phyloP scores from a whole-genome alignment of 2,329 filamentous ascomycete genomes.

The Talaromyces sp. region DNA sequence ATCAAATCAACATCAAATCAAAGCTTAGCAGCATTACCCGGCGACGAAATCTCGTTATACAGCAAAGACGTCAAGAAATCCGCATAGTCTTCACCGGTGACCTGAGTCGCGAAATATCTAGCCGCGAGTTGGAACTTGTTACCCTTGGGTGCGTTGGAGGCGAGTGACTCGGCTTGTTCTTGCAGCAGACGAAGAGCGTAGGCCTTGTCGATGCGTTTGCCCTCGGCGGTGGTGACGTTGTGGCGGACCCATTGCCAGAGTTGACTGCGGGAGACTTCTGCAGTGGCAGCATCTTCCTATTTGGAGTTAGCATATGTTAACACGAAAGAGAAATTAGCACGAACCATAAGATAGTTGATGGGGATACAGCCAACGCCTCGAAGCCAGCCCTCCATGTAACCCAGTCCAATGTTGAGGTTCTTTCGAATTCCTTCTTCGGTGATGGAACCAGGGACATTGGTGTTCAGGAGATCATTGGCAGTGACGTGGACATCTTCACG shows the following conservation, averaged over 20 bases:
- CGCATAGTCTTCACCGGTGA: conserved; percentile 95
- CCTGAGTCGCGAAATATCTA: conserved; percentile 87
- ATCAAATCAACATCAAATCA: conserved; percentile 34
- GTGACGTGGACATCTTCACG: conserved; percentile 85
- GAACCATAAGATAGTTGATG: conserved; percentile 91
- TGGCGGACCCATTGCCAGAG: conserved; percentile 93
- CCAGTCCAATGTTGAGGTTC: conserved; percentile 94
- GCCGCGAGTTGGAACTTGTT: conserved; percentile 90
- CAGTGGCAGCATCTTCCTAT: conserved; percentile 87
- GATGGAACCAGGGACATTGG: conserved; percentile 90
- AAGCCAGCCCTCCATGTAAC: conserved; percentile 99
- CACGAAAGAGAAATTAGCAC: conserved; percentile 13
- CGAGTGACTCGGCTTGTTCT: conserved; percentile 76
- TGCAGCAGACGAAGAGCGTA: conserved; percentile 83
- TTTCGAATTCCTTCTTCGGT: conserved; percentile 95
- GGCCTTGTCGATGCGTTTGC: conserved; percentile 87
- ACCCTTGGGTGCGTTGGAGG: conserved; percentile 71
- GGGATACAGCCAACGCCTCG: conserved; percentile 92
- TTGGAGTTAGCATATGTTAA: conserved; percentile 9
- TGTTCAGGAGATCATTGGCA: conserved; percentile 90
- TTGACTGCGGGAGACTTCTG: conserved; percentile 90
- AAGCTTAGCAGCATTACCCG: conserved; percentile 67
- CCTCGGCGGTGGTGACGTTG: conserved; percentile 72
- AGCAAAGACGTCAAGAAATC: conserved; percentile 70
- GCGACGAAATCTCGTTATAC: conserved; percentile 46